Evolutionary conservation across 495 filamentous ascomycete genomes (phyloP).

Genomic region (Daldinia vernicosa): DNA sequence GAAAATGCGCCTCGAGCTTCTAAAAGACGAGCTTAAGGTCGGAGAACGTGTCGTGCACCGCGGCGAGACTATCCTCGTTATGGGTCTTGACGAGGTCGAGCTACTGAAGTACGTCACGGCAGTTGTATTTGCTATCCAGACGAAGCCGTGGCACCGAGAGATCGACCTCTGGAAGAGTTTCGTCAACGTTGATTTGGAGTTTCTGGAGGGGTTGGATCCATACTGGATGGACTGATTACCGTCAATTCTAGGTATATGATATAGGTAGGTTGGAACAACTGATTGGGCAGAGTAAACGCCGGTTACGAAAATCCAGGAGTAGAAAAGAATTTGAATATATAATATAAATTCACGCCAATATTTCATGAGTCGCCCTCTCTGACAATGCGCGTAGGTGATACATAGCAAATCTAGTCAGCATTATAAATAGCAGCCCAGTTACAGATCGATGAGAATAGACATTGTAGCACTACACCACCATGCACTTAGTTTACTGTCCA

Average conservation of each 20-base stretch:
- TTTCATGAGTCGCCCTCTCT: not conserved
- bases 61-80: constrained; percentile 56
- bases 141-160: constrained; percentile 61
- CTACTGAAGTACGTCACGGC: constrained; percentile 51
- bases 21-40: constrained; percentile 43
- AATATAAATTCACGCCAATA: not conserved
- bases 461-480: constrained; percentile 7
- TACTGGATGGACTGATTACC: constrained; percentile 51
- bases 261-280: not conserved
- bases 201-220: constrained; percentile 53
- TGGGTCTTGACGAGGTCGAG: constrained; percentile 56
- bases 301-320: not conserved
- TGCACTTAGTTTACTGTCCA: too few relatives aligned
- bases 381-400: not conserved
- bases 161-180: constrained; percentile 64
- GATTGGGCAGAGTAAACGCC: not conserved
- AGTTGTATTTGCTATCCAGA: constrained; percentile 58
- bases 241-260: too few relatives aligned
- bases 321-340: not conserved
- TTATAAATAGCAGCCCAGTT: too few relatives aligned
- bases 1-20: constrained; percentile 42
- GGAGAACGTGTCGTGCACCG: constrained; percentile 51
- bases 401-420: too few relatives aligned
- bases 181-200: constrained; percentile 58
- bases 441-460: too few relatives aligned